Conservation (phyloP, 2,329 filamentous ascomycete genomes). For the Mycosphaerella sp. region DNA sequence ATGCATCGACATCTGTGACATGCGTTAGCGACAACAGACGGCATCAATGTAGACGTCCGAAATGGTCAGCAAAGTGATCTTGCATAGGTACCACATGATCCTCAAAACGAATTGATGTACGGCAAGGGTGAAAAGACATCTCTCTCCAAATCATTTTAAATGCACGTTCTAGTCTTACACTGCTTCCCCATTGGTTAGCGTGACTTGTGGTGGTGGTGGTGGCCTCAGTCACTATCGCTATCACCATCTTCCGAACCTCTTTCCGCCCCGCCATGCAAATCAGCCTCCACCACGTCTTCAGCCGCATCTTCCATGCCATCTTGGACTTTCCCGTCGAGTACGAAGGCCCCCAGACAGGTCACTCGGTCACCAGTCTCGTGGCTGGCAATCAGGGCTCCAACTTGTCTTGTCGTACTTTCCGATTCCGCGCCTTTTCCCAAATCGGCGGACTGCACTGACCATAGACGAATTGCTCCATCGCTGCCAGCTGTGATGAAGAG, state of each 20-base stretch:
- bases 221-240: neutral
- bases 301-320: slow-evolving; percentile 17
- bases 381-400: slow-evolving; percentile 64
- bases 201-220: no score
- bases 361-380: slow-evolving; percentile 85
- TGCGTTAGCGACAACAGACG: no score
- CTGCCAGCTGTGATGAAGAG: slow-evolving; percentile 71
- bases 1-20: no score
- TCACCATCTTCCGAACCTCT: slow-evolving; percentile 11
- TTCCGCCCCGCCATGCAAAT: slow-evolving; percentile 5
- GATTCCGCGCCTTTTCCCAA: neutral
- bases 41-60: no score
- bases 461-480: slow-evolving; percentile 77
- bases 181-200: no score
- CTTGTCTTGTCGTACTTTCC: slow-evolving; percentile 34
- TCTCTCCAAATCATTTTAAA: no score
- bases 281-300: slow-evolving; percentile 14
- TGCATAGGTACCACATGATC: no score
- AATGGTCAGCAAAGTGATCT: no score
- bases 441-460: slow-evolving; percentile 40
- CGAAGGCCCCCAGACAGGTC: slow-evolving; percentile 78
- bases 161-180: no score
- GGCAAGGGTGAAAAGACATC: no score
- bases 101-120: no score
- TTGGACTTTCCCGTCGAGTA: slow-evolving; percentile 52